A percentile compares a stretch with the other conserved stretches of the same genome.
Conservation (phyloP, 306 rosid species). For the Pyrus betulifolia region DNA sequence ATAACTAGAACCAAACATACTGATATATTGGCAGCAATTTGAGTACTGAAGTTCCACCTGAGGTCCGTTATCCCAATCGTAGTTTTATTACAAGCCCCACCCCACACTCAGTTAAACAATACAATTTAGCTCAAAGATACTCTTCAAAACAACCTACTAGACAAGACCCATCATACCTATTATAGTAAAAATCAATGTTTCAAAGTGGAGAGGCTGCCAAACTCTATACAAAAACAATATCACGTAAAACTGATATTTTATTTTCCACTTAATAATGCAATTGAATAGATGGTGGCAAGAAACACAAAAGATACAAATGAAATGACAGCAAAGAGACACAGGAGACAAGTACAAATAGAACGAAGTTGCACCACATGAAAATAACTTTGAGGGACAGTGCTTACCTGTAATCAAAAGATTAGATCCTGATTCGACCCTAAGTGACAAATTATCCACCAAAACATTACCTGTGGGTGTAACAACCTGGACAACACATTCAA, state of each 20-base stretch:
- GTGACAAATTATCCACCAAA: conserved; percentile 85
- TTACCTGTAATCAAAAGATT: conserved; percentile 96
- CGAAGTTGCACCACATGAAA: background rate
- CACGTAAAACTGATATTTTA: background rate
- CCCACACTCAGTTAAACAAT: background rate
- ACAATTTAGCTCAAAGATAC: background rate
- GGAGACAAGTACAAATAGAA: background rate
- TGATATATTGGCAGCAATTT: background rate
- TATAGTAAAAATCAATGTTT: background rate
- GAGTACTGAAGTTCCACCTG: background rate
- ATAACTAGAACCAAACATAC: background rate
- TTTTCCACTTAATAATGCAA: background rate
- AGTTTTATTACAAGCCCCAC: background rate
- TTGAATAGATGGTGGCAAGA: background rate
- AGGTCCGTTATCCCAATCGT: background rate
- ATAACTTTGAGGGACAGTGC: conserved; percentile 1
- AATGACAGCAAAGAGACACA: background rate
- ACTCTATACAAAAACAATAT: background rate
- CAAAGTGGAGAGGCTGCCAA: background rate
- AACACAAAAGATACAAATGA: background rate
- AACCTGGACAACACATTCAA: conserved; percentile 49
- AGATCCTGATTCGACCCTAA: conserved; percentile 82
- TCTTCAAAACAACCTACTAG: background rate
- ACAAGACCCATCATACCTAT: background rate
- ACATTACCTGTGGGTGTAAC: conserved; percentile 91